A percentile compares a stretch with the other conserved stretches of the same genome.
These are phyloP conservation scores for Fraxinus excelsior DNA, from an alignment of 257 asterid species.

Conservation along the genomic window DNA sequence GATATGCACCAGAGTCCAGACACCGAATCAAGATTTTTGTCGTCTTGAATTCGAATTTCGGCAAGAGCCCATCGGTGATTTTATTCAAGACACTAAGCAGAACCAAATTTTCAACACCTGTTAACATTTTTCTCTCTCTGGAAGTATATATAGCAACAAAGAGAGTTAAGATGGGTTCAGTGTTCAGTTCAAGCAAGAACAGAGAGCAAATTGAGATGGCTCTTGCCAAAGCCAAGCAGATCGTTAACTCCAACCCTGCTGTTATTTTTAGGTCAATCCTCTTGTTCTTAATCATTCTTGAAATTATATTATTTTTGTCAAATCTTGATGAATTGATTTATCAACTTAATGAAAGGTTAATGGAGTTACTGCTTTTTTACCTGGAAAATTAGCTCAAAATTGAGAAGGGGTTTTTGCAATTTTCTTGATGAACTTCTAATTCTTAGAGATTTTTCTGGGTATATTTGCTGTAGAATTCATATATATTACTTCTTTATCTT, in stretches of 20 bases:
- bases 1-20: neutral
- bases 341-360: neutral
- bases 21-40: neutral
- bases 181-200: constrained; percentile 48
- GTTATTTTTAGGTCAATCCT: constrained; percentile 66
- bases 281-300: neutral
- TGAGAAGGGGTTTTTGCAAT: too few relatives aligned
- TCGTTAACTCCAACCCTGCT: constrained; percentile 68
- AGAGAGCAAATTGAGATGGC: constrained; percentile 60
- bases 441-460: neutral
- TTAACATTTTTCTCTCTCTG: constrained; percentile 18
- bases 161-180: constrained; percentile 51
- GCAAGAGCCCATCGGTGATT: constrained; percentile 23
- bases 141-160: constrained; percentile 14
- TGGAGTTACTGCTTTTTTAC: neutral
- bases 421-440: neutral
- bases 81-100: constrained; percentile 31
- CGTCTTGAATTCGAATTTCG: neutral
- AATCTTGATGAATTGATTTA: neutral
- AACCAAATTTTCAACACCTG: constrained; percentile 27
- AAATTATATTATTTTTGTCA: neutral
- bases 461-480: neutral
- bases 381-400: neutral
- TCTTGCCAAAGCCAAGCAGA: constrained; percentile 64
- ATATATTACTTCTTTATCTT: neutral